phyloP scores from a whole-genome alignment of 2,329 filamentous ascomycete species.

The Calonectria hongkongensis region DNA sequence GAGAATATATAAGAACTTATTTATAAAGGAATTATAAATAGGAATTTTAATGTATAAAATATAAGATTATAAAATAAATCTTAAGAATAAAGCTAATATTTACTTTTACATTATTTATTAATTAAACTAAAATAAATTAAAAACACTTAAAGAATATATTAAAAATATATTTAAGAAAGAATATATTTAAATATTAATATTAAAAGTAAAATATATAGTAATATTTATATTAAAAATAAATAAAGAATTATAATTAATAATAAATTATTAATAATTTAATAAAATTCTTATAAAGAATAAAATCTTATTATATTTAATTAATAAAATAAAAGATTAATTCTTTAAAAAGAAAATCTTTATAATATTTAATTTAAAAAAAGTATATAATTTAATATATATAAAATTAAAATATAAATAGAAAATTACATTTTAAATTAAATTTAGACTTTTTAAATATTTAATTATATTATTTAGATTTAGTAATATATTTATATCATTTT shows the following conservation, averaged over 20 bases:
- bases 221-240: too few relatives aligned
- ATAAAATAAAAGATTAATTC: conserved; percentile 50
- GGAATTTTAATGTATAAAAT: conserved; percentile 30
- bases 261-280: conserved; percentile 56
- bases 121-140: conserved; percentile 42
- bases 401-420: conserved; percentile 58
- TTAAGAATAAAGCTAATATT: conserved; percentile 35
- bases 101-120: conserved; percentile 38
- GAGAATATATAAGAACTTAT: conserved; percentile 41
- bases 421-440: conserved; percentile 58
- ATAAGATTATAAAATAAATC: conserved; percentile 39
- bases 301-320: conserved; percentile 51
- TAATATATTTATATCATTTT: conserved; percentile 51
- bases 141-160: conserved; percentile 20
- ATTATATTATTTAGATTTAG: too few relatives aligned
- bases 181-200: too few relatives aligned
- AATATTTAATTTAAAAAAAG: conserved; percentile 44
- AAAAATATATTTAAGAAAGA: too few relatives aligned
- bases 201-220: too few relatives aligned
- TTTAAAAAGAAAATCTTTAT: conserved; percentile 40
- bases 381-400: conserved; percentile 59
- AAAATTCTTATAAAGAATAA: conserved; percentile 53
- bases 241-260: conserved; percentile 45
- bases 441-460: conserved; percentile 49
- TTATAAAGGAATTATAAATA: conserved; percentile 42